A percentile compares a stretch with the other conserved stretches of the same genome.
These are phyloP conservation scores for Nemania sp. DNA, from an alignment of 2,329 filamentous ascomycete genomes.

Conservation along the genomic window DNA sequence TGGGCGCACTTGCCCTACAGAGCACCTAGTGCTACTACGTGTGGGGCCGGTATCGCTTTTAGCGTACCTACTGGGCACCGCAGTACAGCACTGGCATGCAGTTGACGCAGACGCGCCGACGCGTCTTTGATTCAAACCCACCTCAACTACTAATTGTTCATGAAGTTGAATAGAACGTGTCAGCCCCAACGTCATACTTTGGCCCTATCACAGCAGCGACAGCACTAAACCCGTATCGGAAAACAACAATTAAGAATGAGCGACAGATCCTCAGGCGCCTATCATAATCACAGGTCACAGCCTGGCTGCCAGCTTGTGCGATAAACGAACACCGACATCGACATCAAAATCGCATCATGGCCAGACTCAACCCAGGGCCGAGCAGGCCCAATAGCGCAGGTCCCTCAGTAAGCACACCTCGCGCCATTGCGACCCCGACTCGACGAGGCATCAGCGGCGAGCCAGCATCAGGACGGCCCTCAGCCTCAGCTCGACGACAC, in stretches of 20 bases:
- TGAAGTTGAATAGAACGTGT: no score
- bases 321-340: neutral
- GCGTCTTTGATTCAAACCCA: no score
- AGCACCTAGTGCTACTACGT: no score
- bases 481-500: slow-evolving; percentile 50
- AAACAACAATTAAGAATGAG: slow-evolving; percentile 10
- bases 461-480: slow-evolving; percentile 48
- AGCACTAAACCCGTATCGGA: neutral
- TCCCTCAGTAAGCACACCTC: slow-evolving; percentile 36
- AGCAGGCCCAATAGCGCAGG: slow-evolving; percentile 18
- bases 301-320: neutral
- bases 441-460: slow-evolving; percentile 42
- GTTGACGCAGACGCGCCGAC: no score
- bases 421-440: slow-evolving; percentile 37
- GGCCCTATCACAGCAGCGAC: no score
- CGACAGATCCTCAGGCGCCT: neutral
- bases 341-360: no score
- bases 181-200: neutral
- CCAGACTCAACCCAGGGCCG: slow-evolving; percentile 22
- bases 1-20: no score
- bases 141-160: no score
- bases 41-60: no score
- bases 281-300: neutral
- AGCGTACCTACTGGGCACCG: no score
- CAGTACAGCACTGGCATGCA: no score